phyloP scores from a whole-genome alignment of 164 flowering plant genomes.

The Liquidambar formosana region DNA sequence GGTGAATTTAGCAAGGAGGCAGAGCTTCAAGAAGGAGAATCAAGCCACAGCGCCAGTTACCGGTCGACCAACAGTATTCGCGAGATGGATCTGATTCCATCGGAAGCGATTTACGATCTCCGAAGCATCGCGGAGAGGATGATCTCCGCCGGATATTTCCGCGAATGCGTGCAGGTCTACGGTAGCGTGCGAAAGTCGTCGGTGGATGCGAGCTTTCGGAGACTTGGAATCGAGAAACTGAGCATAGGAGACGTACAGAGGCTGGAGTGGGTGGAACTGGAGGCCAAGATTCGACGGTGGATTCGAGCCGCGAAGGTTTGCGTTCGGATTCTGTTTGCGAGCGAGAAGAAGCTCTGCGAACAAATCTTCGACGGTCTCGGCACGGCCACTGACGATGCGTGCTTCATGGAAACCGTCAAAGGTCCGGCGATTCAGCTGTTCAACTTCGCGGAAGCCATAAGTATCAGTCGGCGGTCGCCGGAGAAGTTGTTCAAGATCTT shows the following conservation, averaged over 20 bases:
- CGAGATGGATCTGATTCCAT: constrained; percentile 71
- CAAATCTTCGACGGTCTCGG: constrained; percentile 43
- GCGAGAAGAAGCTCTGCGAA: constrained; percentile 60
- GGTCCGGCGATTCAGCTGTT: constrained; percentile 71
- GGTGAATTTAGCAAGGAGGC: constrained; percentile 4
- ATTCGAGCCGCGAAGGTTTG: constrained; percentile 76
- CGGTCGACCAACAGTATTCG: constrained; percentile 66
- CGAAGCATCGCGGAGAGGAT: constrained; percentile 74
- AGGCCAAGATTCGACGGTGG: constrained; percentile 80
- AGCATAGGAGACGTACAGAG: constrained; percentile 80
- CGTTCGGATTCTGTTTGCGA: constrained; percentile 60
- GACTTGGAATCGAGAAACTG: constrained; percentile 66
- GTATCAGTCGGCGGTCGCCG: constrained; percentile 73
- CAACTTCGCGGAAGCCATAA: constrained; percentile 85
- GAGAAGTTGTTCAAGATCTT: constrained; percentile 87
- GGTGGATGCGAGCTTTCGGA: constrained; percentile 56
- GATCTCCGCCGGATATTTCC: constrained; percentile 63
- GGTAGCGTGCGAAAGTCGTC: constrained; percentile 63
- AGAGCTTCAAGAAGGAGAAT: constrained; percentile 12
- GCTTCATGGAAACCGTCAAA: constrained; percentile 77
- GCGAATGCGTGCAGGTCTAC: constrained; percentile 85
- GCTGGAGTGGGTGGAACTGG: constrained; percentile 67
- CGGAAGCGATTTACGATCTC: constrained; percentile 60
- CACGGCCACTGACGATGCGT: constrained; percentile 47
- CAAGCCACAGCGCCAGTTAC: constrained; percentile 31